Evolutionary conservation across 331 rosid species (phyloP).

Genomic region (Cydonia oblonga): DNA sequence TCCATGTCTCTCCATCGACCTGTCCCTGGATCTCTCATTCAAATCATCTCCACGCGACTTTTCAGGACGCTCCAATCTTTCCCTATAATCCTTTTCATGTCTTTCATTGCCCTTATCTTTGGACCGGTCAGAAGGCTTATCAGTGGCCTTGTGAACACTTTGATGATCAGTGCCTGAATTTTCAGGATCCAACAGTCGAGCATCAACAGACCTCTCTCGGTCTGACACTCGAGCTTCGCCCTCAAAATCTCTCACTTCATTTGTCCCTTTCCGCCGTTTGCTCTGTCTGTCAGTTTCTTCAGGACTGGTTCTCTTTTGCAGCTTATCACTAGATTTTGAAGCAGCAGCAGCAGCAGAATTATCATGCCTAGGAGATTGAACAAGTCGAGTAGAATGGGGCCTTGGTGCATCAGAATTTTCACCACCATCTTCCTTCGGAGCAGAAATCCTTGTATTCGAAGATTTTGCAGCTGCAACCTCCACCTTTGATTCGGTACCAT

Average conservation of each 20-base stretch:
- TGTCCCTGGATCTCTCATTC: constrained; percentile 67
- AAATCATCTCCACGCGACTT: constrained; percentile 83
- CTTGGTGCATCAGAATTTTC: constrained; percentile 52
- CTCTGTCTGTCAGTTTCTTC: constrained; percentile 85
- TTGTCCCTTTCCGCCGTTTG: constrained; percentile 85
- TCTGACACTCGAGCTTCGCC: constrained; percentile 64
- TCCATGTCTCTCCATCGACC: constrained; percentile 85
- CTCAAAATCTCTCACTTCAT: constrained; percentile 64
- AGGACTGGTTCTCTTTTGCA: constrained; percentile 79
- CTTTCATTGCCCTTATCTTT: constrained; percentile 81
- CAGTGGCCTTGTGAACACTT: constrained; percentile 46
- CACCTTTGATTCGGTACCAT: constrained; percentile 55
- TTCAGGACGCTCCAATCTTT: constrained; percentile 71
- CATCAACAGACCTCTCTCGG: constrained; percentile 61
- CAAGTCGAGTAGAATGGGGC: constrained; percentile 57
- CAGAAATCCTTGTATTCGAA: constrained; percentile 47
- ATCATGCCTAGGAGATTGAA: constrained; percentile 83
- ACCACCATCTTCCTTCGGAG: constrained; percentile 64
- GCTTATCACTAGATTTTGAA: constrained; percentile 66
- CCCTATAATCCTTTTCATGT: constrained; percentile 81
- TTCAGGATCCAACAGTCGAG: constrained; percentile 53
- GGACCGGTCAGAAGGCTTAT: constrained; percentile 63
- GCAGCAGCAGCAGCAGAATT: constrained; percentile 28
- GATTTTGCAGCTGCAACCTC: constrained; percentile 55
- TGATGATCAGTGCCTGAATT: constrained; percentile 59